Conservation (phyloP, 176 grass and related monocot genomes). For the Pontederia crassipes region DNA sequence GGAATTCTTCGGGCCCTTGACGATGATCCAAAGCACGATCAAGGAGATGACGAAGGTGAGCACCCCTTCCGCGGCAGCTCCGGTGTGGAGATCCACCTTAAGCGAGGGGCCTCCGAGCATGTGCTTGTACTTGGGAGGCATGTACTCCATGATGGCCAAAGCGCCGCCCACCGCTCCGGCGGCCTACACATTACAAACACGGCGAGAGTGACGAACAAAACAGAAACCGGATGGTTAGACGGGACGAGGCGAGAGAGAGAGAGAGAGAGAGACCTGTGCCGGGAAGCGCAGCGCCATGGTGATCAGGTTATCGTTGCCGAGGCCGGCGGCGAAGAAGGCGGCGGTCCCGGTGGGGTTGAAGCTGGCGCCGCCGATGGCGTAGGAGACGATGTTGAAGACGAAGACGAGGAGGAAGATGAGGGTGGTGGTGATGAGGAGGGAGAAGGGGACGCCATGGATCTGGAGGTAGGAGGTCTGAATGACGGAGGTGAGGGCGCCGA, state of each 20-base stretch:
- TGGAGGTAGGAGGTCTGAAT: constrained; percentile 29
- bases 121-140: constrained; percentile 61
- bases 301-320: constrained; percentile 32
- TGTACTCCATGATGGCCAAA: constrained; percentile 44
- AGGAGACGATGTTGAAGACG: constrained; percentile 41
- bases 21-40: constrained; percentile 41
- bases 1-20: constrained; percentile 48
- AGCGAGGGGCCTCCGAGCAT: constrained; percentile 45
- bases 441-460: constrained; percentile 22
- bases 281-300: constrained; percentile 70
- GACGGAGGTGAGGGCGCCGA: constrained; percentile 34
- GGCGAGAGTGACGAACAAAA: neutral
- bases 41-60: constrained; percentile 64
- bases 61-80: constrained; percentile 46
- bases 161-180: constrained; percentile 60
- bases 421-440: constrained; percentile 36
- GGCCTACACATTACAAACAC: constrained; percentile 19
- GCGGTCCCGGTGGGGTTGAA: constrained; percentile 60
- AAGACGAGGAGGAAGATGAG: constrained; percentile 44
- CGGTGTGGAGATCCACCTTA: constrained; percentile 59
- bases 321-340: constrained; percentile 67
- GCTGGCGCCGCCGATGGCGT: constrained; percentile 46
- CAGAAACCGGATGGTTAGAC: neutral
- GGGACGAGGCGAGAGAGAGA: neutral
- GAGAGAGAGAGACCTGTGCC: constrained; percentile 35